Conservation (phyloP, 2,329 filamentous ascomycete species). For the Colletotrichum endophyticum region DNA sequence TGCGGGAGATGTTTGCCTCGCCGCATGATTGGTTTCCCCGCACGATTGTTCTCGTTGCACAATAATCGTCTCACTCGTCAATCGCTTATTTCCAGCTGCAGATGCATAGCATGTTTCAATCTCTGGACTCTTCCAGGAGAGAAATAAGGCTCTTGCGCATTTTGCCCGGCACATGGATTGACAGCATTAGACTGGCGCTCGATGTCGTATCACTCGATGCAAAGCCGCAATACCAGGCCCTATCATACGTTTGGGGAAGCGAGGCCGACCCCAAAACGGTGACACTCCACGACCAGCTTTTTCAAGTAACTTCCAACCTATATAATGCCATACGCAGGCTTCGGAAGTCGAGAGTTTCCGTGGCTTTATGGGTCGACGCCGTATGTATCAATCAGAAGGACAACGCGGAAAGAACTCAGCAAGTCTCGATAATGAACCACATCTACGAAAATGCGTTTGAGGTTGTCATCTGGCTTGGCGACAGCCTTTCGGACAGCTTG, state of each 20-base stretch:
- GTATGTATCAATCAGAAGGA: neutral
- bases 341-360: neutral
- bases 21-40: neutral
- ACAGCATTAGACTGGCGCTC: fast-evolving
- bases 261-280: neutral
- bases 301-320: neutral
- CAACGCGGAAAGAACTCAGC: neutral
- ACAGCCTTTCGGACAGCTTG: fast-evolving
- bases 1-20: too few relatives aligned
- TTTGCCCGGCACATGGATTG: fast-evolving
- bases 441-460: neutral
- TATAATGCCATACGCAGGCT: neutral
- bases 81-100: neutral
- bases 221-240: neutral
- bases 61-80: neutral
- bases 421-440: neutral
- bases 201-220: neutral
- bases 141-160: neutral
- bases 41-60: neutral
- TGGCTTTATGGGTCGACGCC: neutral
- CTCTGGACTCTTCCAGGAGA: neutral
- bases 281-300: neutral
- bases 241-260: neutral
- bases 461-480: neutral
- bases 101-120: neutral